These are phyloP conservation scores for Penicillium crustosum DNA, from an alignment of 2,329 filamentous ascomycete species.

Conservation along the genomic window DNA sequence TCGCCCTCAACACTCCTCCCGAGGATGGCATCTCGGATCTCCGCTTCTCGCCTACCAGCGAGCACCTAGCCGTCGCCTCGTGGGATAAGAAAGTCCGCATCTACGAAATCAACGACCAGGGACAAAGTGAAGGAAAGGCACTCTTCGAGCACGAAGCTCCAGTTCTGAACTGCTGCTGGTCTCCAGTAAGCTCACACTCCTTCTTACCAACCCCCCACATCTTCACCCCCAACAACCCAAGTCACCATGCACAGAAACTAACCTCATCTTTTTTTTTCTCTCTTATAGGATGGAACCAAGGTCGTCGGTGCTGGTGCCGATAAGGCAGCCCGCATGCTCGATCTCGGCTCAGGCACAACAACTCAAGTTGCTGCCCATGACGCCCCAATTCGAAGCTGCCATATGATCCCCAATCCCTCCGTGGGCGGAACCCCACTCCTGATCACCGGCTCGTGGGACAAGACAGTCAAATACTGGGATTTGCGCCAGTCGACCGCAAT, in stretches of 20 bases:
- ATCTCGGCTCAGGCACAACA: conserved; percentile 63
- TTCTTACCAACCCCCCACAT: background rate
- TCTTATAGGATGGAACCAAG: conserved; percentile 77
- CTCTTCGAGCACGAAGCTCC: conserved; percentile 83
- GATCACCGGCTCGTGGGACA: conserved; percentile 73
- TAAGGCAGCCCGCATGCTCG: conserved; percentile 85
- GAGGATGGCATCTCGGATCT: conserved; percentile 89
- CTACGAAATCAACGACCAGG: conserved; percentile 80
- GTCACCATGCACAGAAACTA: conserved; percentile 1
- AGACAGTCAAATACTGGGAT: conserved; percentile 60
- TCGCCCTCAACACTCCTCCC: conserved; percentile 73
- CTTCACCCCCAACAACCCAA: background rate
- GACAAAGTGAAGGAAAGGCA: conserved; percentile 80
- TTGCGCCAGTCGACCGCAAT: conserved; percentile 50
- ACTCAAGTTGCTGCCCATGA: conserved; percentile 81
- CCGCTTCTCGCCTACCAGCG: conserved; percentile 71
- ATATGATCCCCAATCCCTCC: conserved; percentile 69
- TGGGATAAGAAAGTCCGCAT: conserved; percentile 99
- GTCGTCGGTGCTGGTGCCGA: conserved; percentile 85
- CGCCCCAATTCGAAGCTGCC: conserved; percentile 73
- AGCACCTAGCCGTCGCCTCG: conserved; percentile 84
- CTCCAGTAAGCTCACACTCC: conserved; percentile 62
- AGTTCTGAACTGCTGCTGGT: conserved; percentile 82
- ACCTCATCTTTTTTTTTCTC: conserved; percentile 14
- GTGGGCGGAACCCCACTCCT: conserved; percentile 66